Evolutionary conservation across 129 eudicot species (phyloP).

Genomic region (Lonicera japonica): DNA sequence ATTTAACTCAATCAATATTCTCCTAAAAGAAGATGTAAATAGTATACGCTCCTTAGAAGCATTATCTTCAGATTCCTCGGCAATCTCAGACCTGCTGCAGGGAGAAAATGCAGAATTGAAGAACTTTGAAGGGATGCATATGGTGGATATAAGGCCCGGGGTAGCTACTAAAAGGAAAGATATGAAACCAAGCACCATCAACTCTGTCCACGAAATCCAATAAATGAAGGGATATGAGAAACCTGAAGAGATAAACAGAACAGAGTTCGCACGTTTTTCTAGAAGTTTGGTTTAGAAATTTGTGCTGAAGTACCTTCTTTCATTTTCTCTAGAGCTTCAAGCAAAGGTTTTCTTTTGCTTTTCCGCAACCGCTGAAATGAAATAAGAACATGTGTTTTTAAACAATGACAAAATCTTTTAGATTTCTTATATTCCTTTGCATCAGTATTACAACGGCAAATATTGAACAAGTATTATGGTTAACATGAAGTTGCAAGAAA

Average conservation of each 20-base stretch:
- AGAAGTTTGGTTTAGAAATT: constrained; percentile 5
- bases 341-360: constrained; percentile 87
- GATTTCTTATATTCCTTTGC: background rate
- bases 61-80: constrained; percentile 35
- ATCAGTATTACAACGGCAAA: background rate
- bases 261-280: background rate
- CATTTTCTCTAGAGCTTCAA: constrained; percentile 97
- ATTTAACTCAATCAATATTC: constrained; percentile 49
- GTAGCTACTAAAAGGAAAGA: constrained; percentile 95
- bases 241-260: background rate
- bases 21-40: constrained; percentile 46
- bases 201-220: constrained; percentile 45
- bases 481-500: background rate
- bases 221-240: constrained; percentile 14
- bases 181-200: constrained; percentile 99
- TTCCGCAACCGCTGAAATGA: constrained; percentile 75
- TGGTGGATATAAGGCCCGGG: constrained; percentile 79
- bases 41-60: constrained; percentile 49
- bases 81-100: constrained; percentile 61
- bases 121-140: constrained; percentile 80
- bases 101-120: constrained; percentile 83
- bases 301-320: constrained; percentile 71
- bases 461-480: background rate
- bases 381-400: constrained; percentile 3
- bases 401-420: too few species aligned